Base-by-base conservation (phyloP, 2,329 filamentous ascomycete genomes). In the Cryphonectria nitschkei region DNA sequence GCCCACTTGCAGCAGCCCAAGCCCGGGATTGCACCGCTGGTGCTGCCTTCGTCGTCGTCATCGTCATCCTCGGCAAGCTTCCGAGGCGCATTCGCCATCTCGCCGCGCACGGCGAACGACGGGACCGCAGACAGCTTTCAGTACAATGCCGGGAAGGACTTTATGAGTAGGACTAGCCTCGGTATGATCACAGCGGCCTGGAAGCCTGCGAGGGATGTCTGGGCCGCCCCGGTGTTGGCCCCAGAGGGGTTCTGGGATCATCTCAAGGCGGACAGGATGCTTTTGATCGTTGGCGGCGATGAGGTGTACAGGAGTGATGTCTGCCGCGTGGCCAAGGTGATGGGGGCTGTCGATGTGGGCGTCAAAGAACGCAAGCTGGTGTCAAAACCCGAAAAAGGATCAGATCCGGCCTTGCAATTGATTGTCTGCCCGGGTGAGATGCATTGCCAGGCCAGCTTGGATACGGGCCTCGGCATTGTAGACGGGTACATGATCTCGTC, bases 141-240 rank as follows among this genome's bases (percentile, higher is more conserved):
- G 13, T 69, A 73, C 46, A 76, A 76, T 41, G 65, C 70, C 2
- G 66, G 69, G 32, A 74, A 71, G 63, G 75, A 76, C 62, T 75
- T 69, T 50, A 68, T 76, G 39, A 69, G 64, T 39, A 50, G 70
- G 56, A 50, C 62, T 19, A 70, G 64, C 32, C 66, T 72, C 65
- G 43, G 41, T 5, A 67, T 63, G 29, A 74, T 73, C 69, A 68
- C 73, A 22, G 65, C 60, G 19, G 68, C 63, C 22, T 74, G 72
- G 70, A 64, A 69, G 63, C 73, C 73, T 2, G 62, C 46, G 19
- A 68, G 67, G 39, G 73, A 74, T 14, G 72, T 74, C 37, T 74
- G 73, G 73, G 73, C 73, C 8, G 72, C 69, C 9, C 70, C 73
- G 22, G 73, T 73, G 26, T 52, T 73, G 26, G 73, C 69, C 1